Evolutionary conservation across 1,284 basidiomycete genomes (phyloP).

Genomic region (Leccinum pallidistipes): DNA sequence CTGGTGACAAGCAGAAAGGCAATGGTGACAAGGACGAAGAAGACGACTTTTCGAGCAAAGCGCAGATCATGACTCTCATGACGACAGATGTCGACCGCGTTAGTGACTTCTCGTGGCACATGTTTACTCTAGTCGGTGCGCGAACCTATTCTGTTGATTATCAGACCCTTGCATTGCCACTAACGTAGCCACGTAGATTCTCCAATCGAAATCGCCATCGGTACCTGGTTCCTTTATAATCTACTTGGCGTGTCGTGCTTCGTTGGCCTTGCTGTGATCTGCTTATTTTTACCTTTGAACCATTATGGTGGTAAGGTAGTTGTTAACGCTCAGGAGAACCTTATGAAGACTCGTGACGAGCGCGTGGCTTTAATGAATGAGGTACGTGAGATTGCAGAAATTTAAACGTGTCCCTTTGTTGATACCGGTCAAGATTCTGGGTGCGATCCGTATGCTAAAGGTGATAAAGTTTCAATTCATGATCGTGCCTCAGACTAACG

Average conservation of each 20-base stretch:
- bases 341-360: conserved; percentile 92
- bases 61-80: conserved; percentile 78
- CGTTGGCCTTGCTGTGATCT: conserved; percentile 80
- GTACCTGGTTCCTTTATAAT: conserved; percentile 77
- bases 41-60: conserved; percentile 85
- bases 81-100: conserved; percentile 82
- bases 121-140: conserved; percentile 64
- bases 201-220: conserved; percentile 84
- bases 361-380: conserved; percentile 93
- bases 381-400: conserved; percentile 35
- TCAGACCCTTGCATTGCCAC: conserved; percentile 5
- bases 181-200: conserved; percentile 53
- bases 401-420: background rate
- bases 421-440: conserved; percentile 57
- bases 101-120: conserved; percentile 80
- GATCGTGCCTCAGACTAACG: conserved; percentile 9
- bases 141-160: conserved; percentile 5
- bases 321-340: conserved; percentile 79
- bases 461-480: conserved; percentile 32
- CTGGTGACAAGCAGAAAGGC: conserved; percentile 30
- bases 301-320: conserved; percentile 87
- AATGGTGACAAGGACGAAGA: conserved; percentile 48
- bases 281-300: conserved; percentile 85
- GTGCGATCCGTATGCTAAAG: conserved; percentile 93
- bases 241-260: conserved; percentile 82